Evolutionary conservation across 768 basidiomycete species (phyloP), one percentile per base, ranked within the genome.

Genomic region (Amanita thiersii): DNA sequence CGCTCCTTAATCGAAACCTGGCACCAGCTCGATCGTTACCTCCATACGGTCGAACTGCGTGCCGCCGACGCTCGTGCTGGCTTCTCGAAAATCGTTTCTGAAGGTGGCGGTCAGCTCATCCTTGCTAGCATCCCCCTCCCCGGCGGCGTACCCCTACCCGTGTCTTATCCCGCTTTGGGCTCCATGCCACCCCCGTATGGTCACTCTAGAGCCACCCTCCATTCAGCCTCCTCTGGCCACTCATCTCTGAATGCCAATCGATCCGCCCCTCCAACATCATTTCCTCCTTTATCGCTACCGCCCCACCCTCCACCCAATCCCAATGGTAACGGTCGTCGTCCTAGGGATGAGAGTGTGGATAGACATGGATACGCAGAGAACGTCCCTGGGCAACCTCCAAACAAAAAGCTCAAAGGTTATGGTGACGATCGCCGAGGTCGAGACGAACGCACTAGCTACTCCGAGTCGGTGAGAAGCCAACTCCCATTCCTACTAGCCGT

Each of bases 21-120:
- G 77, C 36, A 51, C 1, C 67, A 72, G 43, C 62, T 79, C 47
- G 69, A 70, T 18, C 63, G 63, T 25, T 72, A 72, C 50, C 63
- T 81, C 36, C 48, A 49, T 15, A 50, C 58, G 38, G 43, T 75
- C 46, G 76, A 79, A 30, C 28, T 64, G 23, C 64, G 69, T 20
- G 61, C 65, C 1, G 54, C 65, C 0, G 78, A 82, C 32, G 74
- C 73, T 2, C 65, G 79, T 18, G 56, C 59, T 0, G 63, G 63
- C 0, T 78, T 75, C 48, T 40, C 60, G 2, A 62, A 72, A 10
- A 60, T 73, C 47, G 58, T 77, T 31, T 50, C 48, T 1, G 68
- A 70, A 3, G 67, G 65, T 23, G 67, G 66, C n/a, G 68, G 70
- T 0, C 62, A 61, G 24, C 61, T 73, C 47, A 63, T 68, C 17